A percentile compares a stretch with the other conserved stretches of the same genome.
These are phyloP conservation scores for Zychaea mexicana DNA, from an alignment of 371 early-diverging fungal genomes.

Conservation along the genomic window DNA sequence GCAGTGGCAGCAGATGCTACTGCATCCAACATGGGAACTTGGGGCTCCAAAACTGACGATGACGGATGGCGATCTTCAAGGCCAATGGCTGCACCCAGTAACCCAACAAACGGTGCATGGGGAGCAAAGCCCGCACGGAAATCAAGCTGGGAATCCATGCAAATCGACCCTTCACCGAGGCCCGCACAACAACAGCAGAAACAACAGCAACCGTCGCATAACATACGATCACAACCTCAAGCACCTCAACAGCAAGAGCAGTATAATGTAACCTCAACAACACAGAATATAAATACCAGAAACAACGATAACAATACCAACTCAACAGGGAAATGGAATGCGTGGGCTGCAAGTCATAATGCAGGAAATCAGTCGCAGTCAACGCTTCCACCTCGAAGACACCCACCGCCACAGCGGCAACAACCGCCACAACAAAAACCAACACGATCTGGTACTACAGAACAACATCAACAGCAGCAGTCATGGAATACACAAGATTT, in stretches of 20 bases:
- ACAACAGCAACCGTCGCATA: neutral
- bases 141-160: neutral
- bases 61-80: no score
- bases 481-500: neutral
- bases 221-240: neutral
- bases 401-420: neutral
- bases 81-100: no score
- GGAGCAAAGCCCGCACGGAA: neutral
- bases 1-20: no score
- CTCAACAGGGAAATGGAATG: neutral
- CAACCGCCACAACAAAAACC: neutral
- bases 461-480: neutral
- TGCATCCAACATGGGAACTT: no score
- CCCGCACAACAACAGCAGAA: conserved; percentile 2
- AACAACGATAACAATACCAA: neutral
- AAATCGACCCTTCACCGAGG: neutral
- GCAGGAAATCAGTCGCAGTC: neutral
- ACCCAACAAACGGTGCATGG: neutral
- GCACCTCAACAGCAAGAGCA: neutral
- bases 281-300: neutral
- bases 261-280: no score
- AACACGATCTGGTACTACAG: neutral
- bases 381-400: neutral
- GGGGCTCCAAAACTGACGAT: no score
- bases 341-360: neutral